Evolutionary conservation across 306 rosid species (phyloP).

Genomic region (Luffa aegyptiaca): DNA sequence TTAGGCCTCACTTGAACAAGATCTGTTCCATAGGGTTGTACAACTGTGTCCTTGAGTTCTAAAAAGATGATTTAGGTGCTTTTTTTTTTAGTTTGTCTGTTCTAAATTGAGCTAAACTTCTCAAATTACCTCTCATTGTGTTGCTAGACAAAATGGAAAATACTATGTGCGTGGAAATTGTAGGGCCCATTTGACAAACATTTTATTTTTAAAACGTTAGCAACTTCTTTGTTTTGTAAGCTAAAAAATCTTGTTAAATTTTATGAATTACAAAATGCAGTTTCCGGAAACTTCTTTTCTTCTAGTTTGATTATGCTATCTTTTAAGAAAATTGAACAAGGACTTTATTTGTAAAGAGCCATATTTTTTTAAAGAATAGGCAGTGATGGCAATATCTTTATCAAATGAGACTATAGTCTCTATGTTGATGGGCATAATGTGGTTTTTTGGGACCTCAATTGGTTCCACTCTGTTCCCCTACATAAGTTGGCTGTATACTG

Average conservation of each 20-base stretch:
- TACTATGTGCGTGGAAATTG: not conserved
- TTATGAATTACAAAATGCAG: not conserved
- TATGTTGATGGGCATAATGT: not conserved
- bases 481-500: not conserved
- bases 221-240: not conserved
- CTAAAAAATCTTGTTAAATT: not conserved
- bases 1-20: too few relatives aligned
- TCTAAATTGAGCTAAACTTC: not conserved
- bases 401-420: not conserved
- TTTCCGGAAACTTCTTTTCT: not conserved
- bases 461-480: not conserved
- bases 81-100: not conserved
- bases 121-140: not conserved
- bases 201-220: not conserved
- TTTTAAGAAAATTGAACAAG: not conserved
- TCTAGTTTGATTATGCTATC: not conserved
- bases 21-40: too few relatives aligned
- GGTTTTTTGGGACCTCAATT: not conserved
- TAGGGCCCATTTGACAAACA: not conserved
- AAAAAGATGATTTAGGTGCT: not conserved
- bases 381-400: not conserved
- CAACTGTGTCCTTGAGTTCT: too few relatives aligned
- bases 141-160: not conserved
- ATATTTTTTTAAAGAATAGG: not conserved
- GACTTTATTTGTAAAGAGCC: not conserved